Evolutionary conservation across 257 asterid species (phyloP).

Genomic region (Nicotiana benthamiana): DNA sequence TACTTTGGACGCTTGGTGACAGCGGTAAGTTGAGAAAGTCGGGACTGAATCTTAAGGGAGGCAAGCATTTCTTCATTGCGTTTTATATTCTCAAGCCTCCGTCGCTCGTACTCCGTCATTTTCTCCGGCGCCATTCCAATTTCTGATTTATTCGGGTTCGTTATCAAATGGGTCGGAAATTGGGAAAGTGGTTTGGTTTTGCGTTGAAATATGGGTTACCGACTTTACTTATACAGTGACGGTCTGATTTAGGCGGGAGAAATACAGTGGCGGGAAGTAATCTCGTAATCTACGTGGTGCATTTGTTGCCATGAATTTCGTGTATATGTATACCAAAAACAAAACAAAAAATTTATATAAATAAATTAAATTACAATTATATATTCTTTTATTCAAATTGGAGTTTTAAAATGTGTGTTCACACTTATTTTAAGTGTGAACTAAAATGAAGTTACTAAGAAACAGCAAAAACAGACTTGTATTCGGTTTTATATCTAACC

Average conservation of each 20-base stretch:
- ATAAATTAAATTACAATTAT: too few relatives aligned
- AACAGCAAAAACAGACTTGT: too few relatives aligned
- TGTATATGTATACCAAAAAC: too few relatives aligned
- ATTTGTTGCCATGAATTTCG: not conserved
- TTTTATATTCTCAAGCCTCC: conserved; percentile 73
- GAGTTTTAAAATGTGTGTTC: too few relatives aligned
- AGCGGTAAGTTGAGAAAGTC: conserved; percentile 38
- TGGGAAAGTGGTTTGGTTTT: not conserved
- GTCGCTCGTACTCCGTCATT: conserved; percentile 70
- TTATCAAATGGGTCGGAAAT: not conserved
- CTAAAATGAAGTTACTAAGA: too few relatives aligned
- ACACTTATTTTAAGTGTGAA: too few relatives aligned
- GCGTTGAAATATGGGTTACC: not conserved
- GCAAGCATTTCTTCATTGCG: conserved; percentile 76
- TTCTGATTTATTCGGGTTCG: not conserved
- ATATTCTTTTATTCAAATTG: too few relatives aligned
- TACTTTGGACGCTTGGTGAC: conserved; percentile 52
- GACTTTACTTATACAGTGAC: not conserved
- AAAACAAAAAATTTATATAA: too few relatives aligned
- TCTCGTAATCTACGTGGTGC: not conserved
- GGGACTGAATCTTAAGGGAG: conserved; percentile 66
- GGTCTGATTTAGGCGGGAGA: not conserved
- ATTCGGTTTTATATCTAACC: too few relatives aligned
- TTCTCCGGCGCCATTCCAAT: conserved; percentile 35
- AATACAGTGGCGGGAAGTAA: not conserved